Percentiles rank a stretch among this genome's conserved stretches.
phyloP scores from a whole-genome alignment of 148 eudicot genomes.

The Nyssa sinensis region DNA sequence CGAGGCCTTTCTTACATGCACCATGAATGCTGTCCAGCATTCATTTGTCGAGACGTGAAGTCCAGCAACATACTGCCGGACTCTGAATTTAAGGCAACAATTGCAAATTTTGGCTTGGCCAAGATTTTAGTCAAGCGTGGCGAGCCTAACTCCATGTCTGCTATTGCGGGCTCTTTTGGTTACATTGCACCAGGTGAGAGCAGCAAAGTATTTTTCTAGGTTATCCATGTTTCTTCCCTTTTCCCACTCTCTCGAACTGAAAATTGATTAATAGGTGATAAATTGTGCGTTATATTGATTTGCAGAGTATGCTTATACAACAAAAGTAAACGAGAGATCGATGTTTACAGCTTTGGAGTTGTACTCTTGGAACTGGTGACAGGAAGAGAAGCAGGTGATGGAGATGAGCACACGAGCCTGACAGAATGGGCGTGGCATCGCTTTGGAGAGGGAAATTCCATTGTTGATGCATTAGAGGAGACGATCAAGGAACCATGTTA shows the following conservation, averaged over 20 bases:
- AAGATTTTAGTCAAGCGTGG: slow-evolving; percentile 42
- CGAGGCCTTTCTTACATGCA: slow-evolving; percentile 75
- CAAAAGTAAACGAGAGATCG: slow-evolving; percentile 57
- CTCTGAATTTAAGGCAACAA: slow-evolving; percentile 54
- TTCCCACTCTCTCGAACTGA: not conserved
- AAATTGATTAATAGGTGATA: not conserved
- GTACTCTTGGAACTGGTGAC: slow-evolving; percentile 56
- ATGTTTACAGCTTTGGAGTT: slow-evolving; percentile 60
- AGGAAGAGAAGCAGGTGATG: slow-evolving; percentile 49
- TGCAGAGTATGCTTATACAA: slow-evolving; percentile 47
- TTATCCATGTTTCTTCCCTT: not conserved
- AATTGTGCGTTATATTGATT: not conserved
- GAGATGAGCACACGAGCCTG: slow-evolving; percentile 44
- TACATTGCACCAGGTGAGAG: slow-evolving; percentile 47
- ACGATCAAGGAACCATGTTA: slow-evolving; percentile 22
- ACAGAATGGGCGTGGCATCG: slow-evolving; percentile 67
- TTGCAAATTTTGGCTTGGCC: slow-evolving; percentile 78
- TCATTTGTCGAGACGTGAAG: slow-evolving; percentile 69
- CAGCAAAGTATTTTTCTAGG: too few relatives aligned
- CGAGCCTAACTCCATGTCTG: slow-evolving; percentile 51
- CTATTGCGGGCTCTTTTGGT: slow-evolving; percentile 73
- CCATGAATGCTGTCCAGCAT: slow-evolving; percentile 64
- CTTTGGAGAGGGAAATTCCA: slow-evolving; percentile 29
- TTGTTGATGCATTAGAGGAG: slow-evolving; percentile 37
- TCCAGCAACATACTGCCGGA: slow-evolving; percentile 72